Percentiles rank a stretch among this genome's conserved stretches.
Evolutionary conservation across 441 rosid genomes (phyloP).

Genomic region (Jatropha podagrica): DNA sequence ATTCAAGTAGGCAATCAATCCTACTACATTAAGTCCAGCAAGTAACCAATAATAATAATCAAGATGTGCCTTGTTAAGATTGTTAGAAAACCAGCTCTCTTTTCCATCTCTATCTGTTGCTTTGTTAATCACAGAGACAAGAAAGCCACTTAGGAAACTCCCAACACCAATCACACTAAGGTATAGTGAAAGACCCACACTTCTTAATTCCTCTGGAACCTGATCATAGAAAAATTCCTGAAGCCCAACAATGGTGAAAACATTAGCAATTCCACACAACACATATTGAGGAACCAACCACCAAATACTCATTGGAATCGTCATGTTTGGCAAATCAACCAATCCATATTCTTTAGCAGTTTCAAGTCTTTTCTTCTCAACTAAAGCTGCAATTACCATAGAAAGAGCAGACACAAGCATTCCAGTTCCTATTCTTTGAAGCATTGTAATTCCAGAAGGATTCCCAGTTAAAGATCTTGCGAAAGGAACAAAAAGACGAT

Average conservation of each 20-base stretch:
- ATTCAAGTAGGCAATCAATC: conserved; percentile 36
- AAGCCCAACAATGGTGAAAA: conserved; percentile 58
- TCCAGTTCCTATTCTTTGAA: conserved; percentile 69
- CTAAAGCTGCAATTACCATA: conserved; percentile 52
- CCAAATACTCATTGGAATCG: conserved; percentile 70
- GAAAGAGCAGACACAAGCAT: conserved; percentile 43
- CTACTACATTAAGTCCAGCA: conserved; percentile 35
- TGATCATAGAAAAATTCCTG: conserved; percentile 77
- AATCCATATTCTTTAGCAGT: conserved; percentile 45
- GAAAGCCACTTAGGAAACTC: conserved; percentile 51
- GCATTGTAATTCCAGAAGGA: conserved; percentile 64
- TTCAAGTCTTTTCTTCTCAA: conserved; percentile 53
- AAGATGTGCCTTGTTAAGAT: conserved; percentile 53
- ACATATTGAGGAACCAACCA: conserved; percentile 71
- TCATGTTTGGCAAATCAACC: conserved; percentile 45
- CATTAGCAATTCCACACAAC: conserved; percentile 49
- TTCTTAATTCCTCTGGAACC: conserved; percentile 56
- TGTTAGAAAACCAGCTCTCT: conserved; percentile 43
- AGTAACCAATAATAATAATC: conserved; percentile 56
- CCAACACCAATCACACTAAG: conserved; percentile 58
- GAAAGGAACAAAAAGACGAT: conserved; percentile 55
- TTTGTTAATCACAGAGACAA: conserved; percentile 40
- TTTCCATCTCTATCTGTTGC: conserved; percentile 36
- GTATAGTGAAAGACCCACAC: conserved; percentile 59
- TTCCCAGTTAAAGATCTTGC: conserved; percentile 45